Conservation (phyloP, 352 stramenopile species). For the Pythium brassicae region DNA sequence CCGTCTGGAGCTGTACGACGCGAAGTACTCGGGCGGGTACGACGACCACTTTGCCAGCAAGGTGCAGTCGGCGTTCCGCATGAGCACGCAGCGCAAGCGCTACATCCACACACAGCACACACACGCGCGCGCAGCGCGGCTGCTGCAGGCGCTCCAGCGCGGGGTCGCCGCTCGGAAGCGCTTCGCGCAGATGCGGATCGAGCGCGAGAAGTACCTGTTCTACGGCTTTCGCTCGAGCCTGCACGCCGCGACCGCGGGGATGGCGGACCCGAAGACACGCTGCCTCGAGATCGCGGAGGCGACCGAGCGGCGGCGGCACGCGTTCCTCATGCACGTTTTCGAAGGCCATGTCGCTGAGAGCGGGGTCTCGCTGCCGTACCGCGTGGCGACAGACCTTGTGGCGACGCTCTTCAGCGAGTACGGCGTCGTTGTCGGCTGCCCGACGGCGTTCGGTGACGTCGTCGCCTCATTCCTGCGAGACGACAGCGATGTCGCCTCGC, state of each 20-base stretch:
- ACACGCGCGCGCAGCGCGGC: slow-evolving; percentile 42
- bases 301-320: slow-evolving; percentile 38
- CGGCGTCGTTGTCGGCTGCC: slow-evolving; percentile 57
- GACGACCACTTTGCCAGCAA: slow-evolving; percentile 69
- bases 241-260: slow-evolving; percentile 23
- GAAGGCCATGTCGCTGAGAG: slow-evolving; percentile 46
- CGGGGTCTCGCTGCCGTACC: slow-evolving; percentile 28
- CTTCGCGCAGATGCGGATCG: slow-evolving; percentile 51
- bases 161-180: slow-evolving; percentile 49
- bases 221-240: slow-evolving; percentile 66
- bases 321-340: slow-evolving; percentile 68
- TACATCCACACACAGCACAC: slow-evolving; percentile 43
- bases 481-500: background rate
- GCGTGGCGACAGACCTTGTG: slow-evolving; percentile 27
- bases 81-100: slow-evolving; percentile 57
- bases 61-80: slow-evolving; percentile 62
- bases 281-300: slow-evolving; percentile 29
- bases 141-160: slow-evolving; percentile 66
- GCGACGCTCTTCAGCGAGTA: slow-evolving; percentile 51
- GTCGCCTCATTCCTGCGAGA: slow-evolving; percentile 29
- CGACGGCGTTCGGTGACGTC: slow-evolving; percentile 35
- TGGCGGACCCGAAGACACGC: slow-evolving; percentile 43
- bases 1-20: slow-evolving; percentile 44
- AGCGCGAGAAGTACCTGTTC: slow-evolving; percentile 59
- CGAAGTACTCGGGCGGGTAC: slow-evolving; percentile 55